These are phyloP conservation scores for Conoideocrella luteorostrata DNA, from an alignment of 2,329 filamentous ascomycete species.

Conservation along the genomic window DNA sequence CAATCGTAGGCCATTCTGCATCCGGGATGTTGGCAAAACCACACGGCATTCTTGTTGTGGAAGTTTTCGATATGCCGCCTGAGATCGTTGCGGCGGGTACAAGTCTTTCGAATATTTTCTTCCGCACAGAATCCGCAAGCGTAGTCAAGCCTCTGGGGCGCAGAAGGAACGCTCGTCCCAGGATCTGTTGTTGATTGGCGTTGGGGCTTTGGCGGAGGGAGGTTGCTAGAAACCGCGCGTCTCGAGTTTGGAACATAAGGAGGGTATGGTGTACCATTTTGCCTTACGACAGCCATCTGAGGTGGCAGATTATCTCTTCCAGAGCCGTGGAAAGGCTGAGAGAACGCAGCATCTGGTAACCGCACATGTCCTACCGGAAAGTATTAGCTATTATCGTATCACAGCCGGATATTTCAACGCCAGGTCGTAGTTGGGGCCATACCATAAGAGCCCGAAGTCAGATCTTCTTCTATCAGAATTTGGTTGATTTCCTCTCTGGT, in stretches of 20 bases:
- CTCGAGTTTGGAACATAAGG: background rate
- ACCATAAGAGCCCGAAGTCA: slow-evolving; percentile 3
- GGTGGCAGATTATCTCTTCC: background rate
- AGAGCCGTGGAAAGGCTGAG: background rate
- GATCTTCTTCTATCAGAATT: slow-evolving; percentile 11
- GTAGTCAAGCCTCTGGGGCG: slow-evolving; percentile 17
- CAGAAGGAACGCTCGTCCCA: background rate
- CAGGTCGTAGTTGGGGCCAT: too few relatives aligned
- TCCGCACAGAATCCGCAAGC: slow-evolving; percentile 29
- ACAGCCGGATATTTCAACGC: too few relatives aligned
- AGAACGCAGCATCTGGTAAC: background rate
- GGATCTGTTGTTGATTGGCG: background rate
- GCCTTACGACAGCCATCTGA: background rate
- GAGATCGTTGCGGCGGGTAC: slow-evolving; percentile 30
- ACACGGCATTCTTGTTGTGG: slow-evolving; percentile 40
- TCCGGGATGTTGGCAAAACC: slow-evolving; percentile 37
- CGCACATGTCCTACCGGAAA: background rate
- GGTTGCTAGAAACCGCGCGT: background rate
- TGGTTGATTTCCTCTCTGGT: slow-evolving; percentile 11
- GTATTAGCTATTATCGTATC: background rate
- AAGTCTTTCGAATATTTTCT: slow-evolving; percentile 16
- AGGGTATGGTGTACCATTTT: background rate
- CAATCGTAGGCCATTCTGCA: slow-evolving; percentile 41
- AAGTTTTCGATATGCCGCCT: slow-evolving; percentile 44
- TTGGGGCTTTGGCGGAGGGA: slow-evolving; percentile 1